Base-by-base conservation (phyloP, 2,329 filamentous ascomycete species). In the Aspergillus pseudoterreus region DNA sequence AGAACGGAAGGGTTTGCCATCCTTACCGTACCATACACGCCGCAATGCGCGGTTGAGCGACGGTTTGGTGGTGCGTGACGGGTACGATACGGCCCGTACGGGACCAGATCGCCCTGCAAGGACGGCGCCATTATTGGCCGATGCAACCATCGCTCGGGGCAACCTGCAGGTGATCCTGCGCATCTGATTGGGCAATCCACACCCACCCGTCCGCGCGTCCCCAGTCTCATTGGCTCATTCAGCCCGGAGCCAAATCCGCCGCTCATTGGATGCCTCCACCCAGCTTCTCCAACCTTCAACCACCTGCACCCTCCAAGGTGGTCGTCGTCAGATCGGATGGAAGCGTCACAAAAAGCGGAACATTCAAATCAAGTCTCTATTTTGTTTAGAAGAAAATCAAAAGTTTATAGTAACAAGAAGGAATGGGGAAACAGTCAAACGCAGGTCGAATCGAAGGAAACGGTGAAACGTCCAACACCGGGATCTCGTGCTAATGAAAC, bases 101-200 rank as follows among this genome's bases (percentile, higher is more conserved):
- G n/a, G 50, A 60, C 58, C 56, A 55, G 57, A 57, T 58, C 55
- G 55, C 39, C 51, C 56, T 46, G 56, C 51, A 58, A 60, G 55
- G 57, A 54, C 43, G 46, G 39, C 14, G n/a, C 30, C 52, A 57
- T 57, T 54, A 61, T 60, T 63, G 58, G 60, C 49, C 33, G 47
- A 51, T 49, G 12, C 19, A 21, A n/a, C 3, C 12, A 51, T 53
- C 33, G 39, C 41, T 39, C 52, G 10, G 53, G 52, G 51, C 52
- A 49, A 53, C 45, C 43, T 42, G 14, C 14, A 21, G 48, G 50
- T 4, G 3, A 2, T 11, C 3, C 3, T 2, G 21, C 4, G 11
- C 2, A 5, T 15, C 3, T 54, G 6, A 62, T 57, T 62, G 50
- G 57, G 6, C 15, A 9, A n/a, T 21, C 4, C 30, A 10, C 19